Conservation (phyloP, 2,329 filamentous ascomycete species). For the Cladosporium halotolerans region DNA sequence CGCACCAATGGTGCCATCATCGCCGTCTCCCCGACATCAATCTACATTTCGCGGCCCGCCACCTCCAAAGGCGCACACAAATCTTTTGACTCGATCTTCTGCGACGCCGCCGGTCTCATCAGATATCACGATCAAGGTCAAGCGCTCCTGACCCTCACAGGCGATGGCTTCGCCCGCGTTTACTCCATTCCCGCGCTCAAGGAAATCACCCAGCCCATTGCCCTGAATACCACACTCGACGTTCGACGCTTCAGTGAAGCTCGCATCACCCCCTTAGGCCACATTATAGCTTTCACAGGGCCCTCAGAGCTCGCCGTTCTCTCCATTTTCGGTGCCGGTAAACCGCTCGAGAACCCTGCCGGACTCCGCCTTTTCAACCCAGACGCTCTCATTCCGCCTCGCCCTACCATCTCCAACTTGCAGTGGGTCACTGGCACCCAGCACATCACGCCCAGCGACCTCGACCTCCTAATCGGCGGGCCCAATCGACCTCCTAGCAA, state of each 20-base stretch:
- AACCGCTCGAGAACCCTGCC: constrained; percentile 42
- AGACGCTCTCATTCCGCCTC: constrained; percentile 63
- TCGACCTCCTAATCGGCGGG: constrained; percentile 86
- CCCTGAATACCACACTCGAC: constrained; percentile 63
- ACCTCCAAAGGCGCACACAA: constrained; percentile 86
- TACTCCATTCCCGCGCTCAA: constrained; percentile 84
- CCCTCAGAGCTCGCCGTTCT: constrained; percentile 78
- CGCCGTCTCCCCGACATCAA: constrained; percentile 65
- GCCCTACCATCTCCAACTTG: constrained; percentile 89
- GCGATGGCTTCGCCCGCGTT: constrained; percentile 70
- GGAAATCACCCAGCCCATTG: constrained; percentile 62
- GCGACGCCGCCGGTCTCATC: constrained; percentile 71
- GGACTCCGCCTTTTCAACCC: constrained; percentile 69
- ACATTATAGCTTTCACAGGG: constrained; percentile 81
- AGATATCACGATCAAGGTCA: constrained; percentile 66
- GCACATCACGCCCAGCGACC: constrained; percentile 76
- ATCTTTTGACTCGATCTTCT: constrained; percentile 75
- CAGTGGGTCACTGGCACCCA: constrained; percentile 97
- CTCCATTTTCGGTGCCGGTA: constrained; percentile 76
- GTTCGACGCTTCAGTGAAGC: constrained; percentile 63
- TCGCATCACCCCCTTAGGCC: constrained; percentile 68
- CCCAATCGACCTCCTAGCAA: constrained; percentile 83
- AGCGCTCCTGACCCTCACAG: constrained; percentile 77
- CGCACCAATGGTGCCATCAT: constrained; percentile 77
- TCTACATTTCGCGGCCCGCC: constrained; percentile 82